Base-by-base conservation (phyloP, 1,284 basidiomycete genomes). In the Sporisorium graminicola region DNA sequence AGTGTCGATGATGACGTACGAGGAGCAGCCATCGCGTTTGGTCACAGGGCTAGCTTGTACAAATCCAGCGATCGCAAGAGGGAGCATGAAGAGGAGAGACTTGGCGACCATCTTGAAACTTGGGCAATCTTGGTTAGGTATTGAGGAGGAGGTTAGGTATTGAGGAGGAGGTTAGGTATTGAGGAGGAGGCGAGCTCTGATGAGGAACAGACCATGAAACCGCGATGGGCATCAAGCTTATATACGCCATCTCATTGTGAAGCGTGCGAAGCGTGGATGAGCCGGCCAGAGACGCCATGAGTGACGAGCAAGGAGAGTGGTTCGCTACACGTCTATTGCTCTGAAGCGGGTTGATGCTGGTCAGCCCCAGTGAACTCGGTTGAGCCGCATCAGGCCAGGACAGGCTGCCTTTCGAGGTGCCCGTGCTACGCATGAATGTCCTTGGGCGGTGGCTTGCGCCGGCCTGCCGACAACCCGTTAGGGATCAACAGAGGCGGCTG, bases 1-100 rank as follows among this genome's bases (percentile, higher is more conserved):
- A 33, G 84, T 80, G 65, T 77, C 76, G 73, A 86, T 84, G 60
- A 86, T 61, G 66, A 54, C 53, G 57, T 70, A 70, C 12, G 61
- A 65, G 7, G 67, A 70, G 49, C 67, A 70, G 6, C 40, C 47
- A 18, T 61, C 60, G 1, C 60, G 55, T 46, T 62, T 47, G 18
- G 22, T 29, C 42, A 61, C 2, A 8, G 65, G 65, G 18, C n/a
- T 27, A n/a, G 58, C 58, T 49, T 61, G 55, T 7, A 44, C 58
- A 12, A 29, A 27, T 14, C 58, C 58, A 47, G 65, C 58, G 14
- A 53, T 53, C 18, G 58, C 65, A 22, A 57, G 47, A 12, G 42
- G 46, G n/a, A 58, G 47, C 18, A 43, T 46, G 24, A 60, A 16
- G 42, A 67, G 47, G 49, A 47, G 55, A 13, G 58, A 61, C 20